Percentiles rank a stretch among this genome's conserved stretches.
These are phyloP conservation scores for Dactylellina leptospora DNA, from an alignment of 2,329 filamentous ascomycete species.

Conservation along the genomic window DNA sequence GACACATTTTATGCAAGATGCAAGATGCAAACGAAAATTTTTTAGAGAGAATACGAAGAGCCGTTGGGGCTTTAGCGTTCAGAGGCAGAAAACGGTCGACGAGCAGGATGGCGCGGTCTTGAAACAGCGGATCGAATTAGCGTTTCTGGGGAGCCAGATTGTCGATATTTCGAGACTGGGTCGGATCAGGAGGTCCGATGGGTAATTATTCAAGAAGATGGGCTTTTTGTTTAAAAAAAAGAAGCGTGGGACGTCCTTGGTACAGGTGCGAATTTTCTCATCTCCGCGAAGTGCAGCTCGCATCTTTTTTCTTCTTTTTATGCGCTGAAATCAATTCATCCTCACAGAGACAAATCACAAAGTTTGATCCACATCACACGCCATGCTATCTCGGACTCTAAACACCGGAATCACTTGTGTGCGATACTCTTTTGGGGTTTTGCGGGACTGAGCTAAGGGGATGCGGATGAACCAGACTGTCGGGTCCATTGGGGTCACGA, in stretches of 20 bases:
- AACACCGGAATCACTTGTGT: slow-evolving; percentile 49
- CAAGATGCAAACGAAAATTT: slow-evolving; percentile 41
- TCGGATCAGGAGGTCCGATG: slow-evolving; percentile 45
- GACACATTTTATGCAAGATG: slow-evolving; percentile 38
- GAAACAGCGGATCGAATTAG: slow-evolving; percentile 40
- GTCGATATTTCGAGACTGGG: slow-evolving; percentile 30
- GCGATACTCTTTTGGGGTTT: slow-evolving; percentile 54
- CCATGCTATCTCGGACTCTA: slow-evolving; percentile 53
- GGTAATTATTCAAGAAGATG: too few relatives aligned
- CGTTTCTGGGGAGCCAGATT: slow-evolving; percentile 29
- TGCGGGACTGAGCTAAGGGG: slow-evolving; percentile 53
- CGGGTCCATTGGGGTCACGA: slow-evolving; percentile 53
- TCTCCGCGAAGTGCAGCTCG: slow-evolving; percentile 29
- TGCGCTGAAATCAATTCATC: slow-evolving; percentile 48
- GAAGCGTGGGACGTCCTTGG: slow-evolving; percentile 42
- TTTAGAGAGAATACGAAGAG: slow-evolving; percentile 28
- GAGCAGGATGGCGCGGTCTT: slow-evolving; percentile 17
- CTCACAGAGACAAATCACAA: slow-evolving; percentile 53
- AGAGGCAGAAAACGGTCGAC: slow-evolving; percentile 23
- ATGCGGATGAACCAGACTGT: slow-evolving; percentile 54
- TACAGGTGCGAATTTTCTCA: slow-evolving; percentile 23
- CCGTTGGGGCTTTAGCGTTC: slow-evolving; percentile 18
- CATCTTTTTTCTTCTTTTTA: slow-evolving; percentile 44
- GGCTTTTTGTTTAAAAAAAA: too few relatives aligned
- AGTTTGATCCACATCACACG: slow-evolving; percentile 53